These are phyloP conservation scores for Tremellales sp. DNA, from an alignment of 1,284 basidiomycete genomes.

Conservation along the genomic window DNA sequence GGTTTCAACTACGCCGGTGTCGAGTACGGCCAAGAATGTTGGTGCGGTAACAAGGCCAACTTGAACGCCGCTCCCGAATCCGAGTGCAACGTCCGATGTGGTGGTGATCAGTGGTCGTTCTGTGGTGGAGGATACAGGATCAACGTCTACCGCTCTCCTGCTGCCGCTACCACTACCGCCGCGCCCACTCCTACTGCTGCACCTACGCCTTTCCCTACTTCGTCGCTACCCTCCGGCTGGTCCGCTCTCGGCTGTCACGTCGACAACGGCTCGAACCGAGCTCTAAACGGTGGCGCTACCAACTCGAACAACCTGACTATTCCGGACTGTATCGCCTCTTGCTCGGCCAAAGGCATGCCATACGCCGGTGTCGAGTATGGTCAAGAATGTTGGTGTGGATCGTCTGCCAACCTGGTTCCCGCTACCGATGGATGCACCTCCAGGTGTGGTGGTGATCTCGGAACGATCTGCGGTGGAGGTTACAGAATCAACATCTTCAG, in stretches of 20 bases:
- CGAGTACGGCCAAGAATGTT: slow-evolving; percentile 7
- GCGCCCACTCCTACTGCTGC: neutral
- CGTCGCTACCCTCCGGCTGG: slow-evolving; percentile 11
- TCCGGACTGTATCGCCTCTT: slow-evolving; percentile 1
- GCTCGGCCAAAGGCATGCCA: slow-evolving; percentile 1
- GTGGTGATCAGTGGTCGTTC: slow-evolving; percentile 1
- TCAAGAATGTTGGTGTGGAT: slow-evolving; percentile 8
- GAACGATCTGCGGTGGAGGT: slow-evolving; percentile 3
- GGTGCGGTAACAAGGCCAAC: slow-evolving; percentile 4
- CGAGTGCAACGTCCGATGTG: slow-evolving; percentile 4
- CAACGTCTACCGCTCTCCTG: neutral
- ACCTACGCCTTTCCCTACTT: neutral
- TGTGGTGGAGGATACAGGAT: slow-evolving; percentile 7
- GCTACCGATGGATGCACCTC: slow-evolving; percentile 3
- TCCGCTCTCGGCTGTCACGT: slow-evolving; percentile 7
- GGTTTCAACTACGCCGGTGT: slow-evolving; percentile 7
- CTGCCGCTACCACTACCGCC: neutral
- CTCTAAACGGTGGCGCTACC: slow-evolving; percentile 2
- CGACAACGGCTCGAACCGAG: slow-evolving; percentile 4
- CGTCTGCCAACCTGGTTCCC: neutral
- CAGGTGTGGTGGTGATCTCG: slow-evolving; percentile 3
- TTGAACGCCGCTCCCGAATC: neutral
- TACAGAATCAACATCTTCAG: slow-evolving; percentile 5
- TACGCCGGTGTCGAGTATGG: slow-evolving; percentile 5
- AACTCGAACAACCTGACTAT: slow-evolving; percentile 1